Evolutionary conservation across 768 basidiomycete genomes (phyloP).

Genomic region (Psilocybe cubensis): DNA sequence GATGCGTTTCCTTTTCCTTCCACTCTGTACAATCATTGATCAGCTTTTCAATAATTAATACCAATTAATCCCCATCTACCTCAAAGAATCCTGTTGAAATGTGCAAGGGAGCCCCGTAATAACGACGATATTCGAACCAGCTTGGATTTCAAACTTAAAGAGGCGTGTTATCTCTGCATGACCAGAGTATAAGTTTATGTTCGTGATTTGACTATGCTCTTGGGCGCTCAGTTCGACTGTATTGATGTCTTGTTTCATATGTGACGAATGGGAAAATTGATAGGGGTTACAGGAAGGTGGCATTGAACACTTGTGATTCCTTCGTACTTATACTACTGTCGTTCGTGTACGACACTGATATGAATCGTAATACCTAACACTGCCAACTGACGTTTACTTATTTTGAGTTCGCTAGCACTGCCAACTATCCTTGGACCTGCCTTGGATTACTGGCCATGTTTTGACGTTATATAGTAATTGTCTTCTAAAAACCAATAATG

Average conservation of each 20-base stretch:
- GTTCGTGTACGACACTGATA: too few relatives aligned
- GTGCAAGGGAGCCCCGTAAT: conserved; percentile 39
- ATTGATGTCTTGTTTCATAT: background rate
- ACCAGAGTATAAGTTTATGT: conserved; percentile 37
- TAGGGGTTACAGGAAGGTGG: too few relatives aligned
- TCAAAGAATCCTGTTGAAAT: conserved; percentile 39
- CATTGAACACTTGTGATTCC: too few relatives aligned
- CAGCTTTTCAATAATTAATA: background rate
- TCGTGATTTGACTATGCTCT: conserved; percentile 34
- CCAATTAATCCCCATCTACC: conserved; percentile 27
- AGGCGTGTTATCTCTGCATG: conserved; percentile 41
- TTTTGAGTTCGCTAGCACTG: too few relatives aligned
- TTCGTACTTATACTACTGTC: too few relatives aligned
- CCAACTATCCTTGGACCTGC: too few relatives aligned
- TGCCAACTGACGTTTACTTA: too few relatives aligned
- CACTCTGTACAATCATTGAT: conserved; percentile 35
- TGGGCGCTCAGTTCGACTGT: conserved; percentile 19
- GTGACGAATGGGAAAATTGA: background rate
- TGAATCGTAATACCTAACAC: too few relatives aligned
- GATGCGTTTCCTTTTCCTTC: conserved; percentile 46
- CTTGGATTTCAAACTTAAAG: conserved; percentile 34
- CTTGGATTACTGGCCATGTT: too few relatives aligned
- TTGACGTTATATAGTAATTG: too few relatives aligned
- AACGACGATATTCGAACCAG: conserved; percentile 42
- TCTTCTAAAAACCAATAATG: too few relatives aligned